Base-by-base conservation (phyloP, 176 grass and related monocot species). In the Melocanna baccifera region DNA sequence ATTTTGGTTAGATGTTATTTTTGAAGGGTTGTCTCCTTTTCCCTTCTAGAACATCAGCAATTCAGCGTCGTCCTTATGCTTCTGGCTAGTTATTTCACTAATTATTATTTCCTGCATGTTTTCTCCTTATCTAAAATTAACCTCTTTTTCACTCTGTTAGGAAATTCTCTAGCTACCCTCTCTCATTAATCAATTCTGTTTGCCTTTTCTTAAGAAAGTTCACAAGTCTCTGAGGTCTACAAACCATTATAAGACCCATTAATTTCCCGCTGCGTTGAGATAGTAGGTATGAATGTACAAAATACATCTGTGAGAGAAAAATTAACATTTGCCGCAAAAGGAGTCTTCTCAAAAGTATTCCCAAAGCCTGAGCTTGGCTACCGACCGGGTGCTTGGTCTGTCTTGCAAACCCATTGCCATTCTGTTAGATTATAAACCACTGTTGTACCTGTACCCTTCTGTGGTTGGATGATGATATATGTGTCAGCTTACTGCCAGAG, bases 321-420 rank as follows among this genome's bases (percentile, higher is more conserved):
- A 78, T 47, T 92, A 71, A 18, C 85, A 73, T 88, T 83, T 85
- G 91, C 91, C 83, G 73, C 87, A 53, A 94, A 84, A 66, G 83
- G 86, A 56, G 41, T 98, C 82, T n/a, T 85, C 71, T 95, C 96
- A 66, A 93, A 86, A 95, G 75, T 91, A 76, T 89, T 92, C 62
- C 96, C 93, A 41, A 98, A 92, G 73, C 91, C 87, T 84, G 89
- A 92, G 85, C 96, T 87, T 98, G 96, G 96, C 80, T 98, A 84
- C 96, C 96, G 65, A 98, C 96, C 26, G 91, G 96, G 68, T 98
- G 93, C 58, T 93, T 98, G 96, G 96, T 98, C 88, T 48, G 85
- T 82, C 36, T 67, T 58, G 62, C 1, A 10, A 65, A 73, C 40
- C 36, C 23, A 73, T n/a, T 71, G 4, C 63, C 37, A 47, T 58